Base-by-base conservation (phyloP, 768 basidiomycete species). In the Tephrocybe rancida region DNA sequence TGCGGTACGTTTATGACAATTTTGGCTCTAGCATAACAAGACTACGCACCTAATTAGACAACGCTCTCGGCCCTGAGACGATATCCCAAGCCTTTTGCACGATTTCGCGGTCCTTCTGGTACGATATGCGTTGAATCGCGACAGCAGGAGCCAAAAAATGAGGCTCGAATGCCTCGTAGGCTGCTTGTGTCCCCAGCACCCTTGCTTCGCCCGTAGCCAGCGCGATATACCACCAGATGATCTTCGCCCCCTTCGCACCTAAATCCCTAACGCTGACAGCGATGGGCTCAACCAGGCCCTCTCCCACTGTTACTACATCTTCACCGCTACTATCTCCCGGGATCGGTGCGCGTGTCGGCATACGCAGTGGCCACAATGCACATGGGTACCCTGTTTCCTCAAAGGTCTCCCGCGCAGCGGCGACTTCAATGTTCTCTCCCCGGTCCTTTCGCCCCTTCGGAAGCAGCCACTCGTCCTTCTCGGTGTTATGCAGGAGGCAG, bases 311-410 rank as follows among this genome's bases (percentile, higher is more conserved):
- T 3, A 62, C 50, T 11, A 44, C 43, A n/a, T 67, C 61, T 10
- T 69, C 62, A 42, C 63, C 62, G 30, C 65, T 67, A 45, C 72
- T 70, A 44, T 78, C 69, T n/a, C 80, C 77, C 0, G 80, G 70
- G 18, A 61, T 56, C 1, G 84, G 82, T 4, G 84, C 85, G n/a
- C 81, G 76, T 14, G 84, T 86, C 43, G 68, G 63, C 73, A 86
- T 77, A 42, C 68, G 70, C 43, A 74, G 67, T 1, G 81, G 78
- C 56, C 83, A 73, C 32, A 82, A 66, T 19, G 66, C 61, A 64
- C 85, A 86, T 3, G 66, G 67, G 58, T 81, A 87, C 5, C 84
- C 85, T 0, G 84, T 86, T 70, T 87, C 85, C 61, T 85, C 87
- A 61, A 73, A 84, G 0, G 84, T 84, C 67, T 88, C 86, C 16